A percentile compares a stretch with the other conserved stretches of the same genome.
Conservation (phyloP, 2,329 filamentous ascomycete genomes). For the Microsporum ferrugineum region DNA sequence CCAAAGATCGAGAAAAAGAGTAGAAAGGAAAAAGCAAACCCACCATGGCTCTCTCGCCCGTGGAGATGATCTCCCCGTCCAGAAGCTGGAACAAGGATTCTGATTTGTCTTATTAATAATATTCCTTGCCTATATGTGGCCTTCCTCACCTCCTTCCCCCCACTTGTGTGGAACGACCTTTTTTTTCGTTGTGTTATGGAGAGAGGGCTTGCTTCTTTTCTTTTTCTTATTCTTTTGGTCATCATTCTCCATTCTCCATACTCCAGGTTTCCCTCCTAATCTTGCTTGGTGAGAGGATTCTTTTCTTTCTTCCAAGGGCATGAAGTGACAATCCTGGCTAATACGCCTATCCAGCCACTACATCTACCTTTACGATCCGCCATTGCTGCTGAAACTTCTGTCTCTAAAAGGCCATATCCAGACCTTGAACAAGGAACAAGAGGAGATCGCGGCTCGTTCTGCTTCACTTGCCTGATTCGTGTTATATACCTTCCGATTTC, state of each 20-base stretch:
- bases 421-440: not conserved
- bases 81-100: not conserved
- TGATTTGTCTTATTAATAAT: not conserved
- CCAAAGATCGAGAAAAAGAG: not conserved
- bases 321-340: not conserved
- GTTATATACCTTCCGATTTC: not conserved
- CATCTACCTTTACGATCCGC: not conserved
- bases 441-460: not conserved
- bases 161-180: not conserved
- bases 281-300: not conserved
- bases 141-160: not conserved
- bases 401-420: not conserved
- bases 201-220: not conserved
- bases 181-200: not conserved
- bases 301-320: not conserved
- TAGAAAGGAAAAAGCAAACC: not conserved
- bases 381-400: not conserved
- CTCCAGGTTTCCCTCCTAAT: not conserved
- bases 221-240: not conserved
- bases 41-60: not conserved
- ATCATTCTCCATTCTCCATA: not conserved
- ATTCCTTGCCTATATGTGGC: not conserved
- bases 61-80: not conserved
- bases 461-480: not conserved
- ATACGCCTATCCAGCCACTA: not conserved